Evolutionary conservation across 2,329 filamentous ascomycete genomes (phyloP), one percentile per base, ranked within the genome.

Genomic region (Gaeumannomyces tritici): DNA sequence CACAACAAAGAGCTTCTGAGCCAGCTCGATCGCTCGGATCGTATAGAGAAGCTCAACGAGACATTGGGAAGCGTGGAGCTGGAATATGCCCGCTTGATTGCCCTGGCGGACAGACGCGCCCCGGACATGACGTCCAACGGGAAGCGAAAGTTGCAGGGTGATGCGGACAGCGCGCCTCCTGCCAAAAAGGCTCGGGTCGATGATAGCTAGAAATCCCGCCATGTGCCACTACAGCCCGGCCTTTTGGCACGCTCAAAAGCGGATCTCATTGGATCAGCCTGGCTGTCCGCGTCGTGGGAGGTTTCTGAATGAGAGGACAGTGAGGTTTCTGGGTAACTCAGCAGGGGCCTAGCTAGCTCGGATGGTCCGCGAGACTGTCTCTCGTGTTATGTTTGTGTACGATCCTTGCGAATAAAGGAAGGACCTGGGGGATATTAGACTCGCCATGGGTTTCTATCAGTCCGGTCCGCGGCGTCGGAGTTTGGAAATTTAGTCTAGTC

Each of bases 1-100:
- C 89, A 91, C 68, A 93, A 95, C 70, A 82, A 81, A 63, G 88
- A 93, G 67, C 75, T 83, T 2, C 79, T 96, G 15, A 82, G 83
- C 51, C 87, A 93, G 73, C 75, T 93, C 55, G 89, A 91, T 62
- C 77, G 78, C 6, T 72, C 76, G 0, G 89, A 93, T 72, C 82
- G 89, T 47, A 83, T 89, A 9, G 83, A 89, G 63, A 91, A 89
- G 77, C 77, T 96, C 4, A 83, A 90, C 60, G 83, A 89, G 67
- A 88, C 88, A 0, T 76, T 92, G 27, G 77, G 80, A 21, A 83
- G 82, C 59, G 88, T 93, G 21, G 84, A 89, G 69, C 81, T 86
- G 60, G 89, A 91, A 67, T 93, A 92, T 72, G 83, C 83, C n/a
- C 80, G 85, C 61, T 76, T 91, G 55, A 74, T 93, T 51, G 73